Base-by-base conservation (phyloP, 2,329 filamentous ascomycete species). In the Alternaria sp. region DNA sequence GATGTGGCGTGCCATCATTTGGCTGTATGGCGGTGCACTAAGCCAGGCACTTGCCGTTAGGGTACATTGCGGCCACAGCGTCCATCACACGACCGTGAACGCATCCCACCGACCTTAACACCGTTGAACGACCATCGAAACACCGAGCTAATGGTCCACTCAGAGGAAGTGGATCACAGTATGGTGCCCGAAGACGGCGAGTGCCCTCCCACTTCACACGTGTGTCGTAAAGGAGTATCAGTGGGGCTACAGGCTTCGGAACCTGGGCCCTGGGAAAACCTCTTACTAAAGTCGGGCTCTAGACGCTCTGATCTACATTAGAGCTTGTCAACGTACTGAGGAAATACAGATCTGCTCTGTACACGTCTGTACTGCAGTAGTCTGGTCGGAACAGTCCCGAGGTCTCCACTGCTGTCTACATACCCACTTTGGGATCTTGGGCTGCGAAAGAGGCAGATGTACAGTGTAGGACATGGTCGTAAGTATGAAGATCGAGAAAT, bases 21-120 rank as follows among this genome's bases (percentile, higher is more conserved):
- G 49, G 49, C 49, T 36, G 49, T 52, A 52, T 52, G 49, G 49
- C 49, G 13, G 30, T 52, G 49, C 49, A 40, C 49, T 52, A 52
- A 40, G 15, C 9, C n/a, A 32, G 49, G 49, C 49, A 52, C 36
- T 40, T 40, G 32, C 49, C 49, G 49, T 40, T 9, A 52, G 17
- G 49, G 49, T 36, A 32, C 49, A 13, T 30, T 15, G 28, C 13
- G 49, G 19, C 19, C 28, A 52, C 28, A 36, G 49, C 49, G 32
- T 23, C 19, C 30, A 52, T 36, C 30, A 52, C 49, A 52, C 28
- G 49, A 52, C 49, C 30, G 49, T 52, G 49, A 52, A 52, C 49
- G 30, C 49, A 9, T 40, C 49, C 28, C 5, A 23, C 49, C 49
- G 49, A 52, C 49, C 8, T 36, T 40, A 52, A 36, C 49, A 52